These are phyloP conservation scores for Macadamia tetraphylla DNA, from an alignment of 164 flowering plant species.

Conservation along the genomic window DNA sequence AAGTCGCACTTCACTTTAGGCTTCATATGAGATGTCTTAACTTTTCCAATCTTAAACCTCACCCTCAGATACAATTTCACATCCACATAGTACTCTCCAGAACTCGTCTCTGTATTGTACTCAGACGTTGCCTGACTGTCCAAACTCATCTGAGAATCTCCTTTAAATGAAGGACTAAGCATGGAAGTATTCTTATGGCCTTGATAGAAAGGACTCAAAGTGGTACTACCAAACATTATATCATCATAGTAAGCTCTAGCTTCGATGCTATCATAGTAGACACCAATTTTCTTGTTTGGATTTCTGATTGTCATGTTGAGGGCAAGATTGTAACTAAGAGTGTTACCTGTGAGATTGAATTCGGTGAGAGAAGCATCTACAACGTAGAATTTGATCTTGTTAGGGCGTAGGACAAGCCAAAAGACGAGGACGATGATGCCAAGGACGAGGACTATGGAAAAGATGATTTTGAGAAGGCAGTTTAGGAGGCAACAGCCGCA, in stretches of 20 bases:
- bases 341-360: constrained; percentile 39
- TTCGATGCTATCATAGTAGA: constrained; percentile 56
- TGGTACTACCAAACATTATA: constrained; percentile 16
- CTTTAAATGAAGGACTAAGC: not conserved
- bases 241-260: constrained; percentile 39
- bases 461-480: constrained; percentile 19
- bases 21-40: constrained; percentile 32
- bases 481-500: constrained; percentile 7
- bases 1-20: constrained; percentile 49
- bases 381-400: constrained; percentile 17
- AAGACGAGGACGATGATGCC: constrained; percentile 14
- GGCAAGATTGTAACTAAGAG: constrained; percentile 43
- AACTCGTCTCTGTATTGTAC: not conserved
- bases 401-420: constrained; percentile 25
- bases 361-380: constrained; percentile 26
- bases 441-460: constrained; percentile 13
- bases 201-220: constrained; percentile 35
- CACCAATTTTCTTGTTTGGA: constrained; percentile 53
- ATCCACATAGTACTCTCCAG: not conserved
- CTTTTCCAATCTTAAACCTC: constrained; percentile 2
- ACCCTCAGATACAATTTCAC: not conserved
- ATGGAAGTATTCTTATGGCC: constrained; percentile 17
- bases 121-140: not conserved
- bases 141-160: not conserved
- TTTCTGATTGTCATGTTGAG: constrained; percentile 47